These are phyloP conservation scores for Venustampulla echinocandica DNA, from an alignment of 495 filamentous ascomycete genomes.

Conservation along the genomic window DNA sequence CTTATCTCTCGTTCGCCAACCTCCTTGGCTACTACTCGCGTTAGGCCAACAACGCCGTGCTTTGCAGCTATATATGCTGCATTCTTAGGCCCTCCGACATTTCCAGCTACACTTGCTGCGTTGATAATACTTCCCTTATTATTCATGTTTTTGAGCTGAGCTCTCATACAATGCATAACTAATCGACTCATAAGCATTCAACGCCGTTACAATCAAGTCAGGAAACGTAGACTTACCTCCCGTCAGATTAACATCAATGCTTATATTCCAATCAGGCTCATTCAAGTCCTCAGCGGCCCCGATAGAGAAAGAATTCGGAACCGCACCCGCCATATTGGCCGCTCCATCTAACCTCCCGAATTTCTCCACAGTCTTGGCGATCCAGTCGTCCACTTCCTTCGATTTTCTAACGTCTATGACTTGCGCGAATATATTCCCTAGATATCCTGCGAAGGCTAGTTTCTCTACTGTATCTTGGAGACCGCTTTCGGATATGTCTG, in stretches of 20 bases:
- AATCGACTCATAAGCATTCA: too few relatives aligned
- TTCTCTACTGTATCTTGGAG: slow-evolving; percentile 24
- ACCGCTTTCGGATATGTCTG: slow-evolving; percentile 36
- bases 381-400: slow-evolving; percentile 39
- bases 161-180: slow-evolving; percentile 48
- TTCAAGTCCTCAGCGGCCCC: slow-evolving; percentile 28
- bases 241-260: slow-evolving; percentile 35
- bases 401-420: slow-evolving; percentile 33
- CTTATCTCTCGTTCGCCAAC: slow-evolving; percentile 41
- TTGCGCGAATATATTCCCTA: slow-evolving; percentile 19
- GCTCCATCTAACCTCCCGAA: slow-evolving; percentile 42
- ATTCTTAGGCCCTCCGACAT: slow-evolving; percentile 21
- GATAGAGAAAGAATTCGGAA: slow-evolving; percentile 19
- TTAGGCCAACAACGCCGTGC: slow-evolving; percentile 42
- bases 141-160: slow-evolving; percentile 40
- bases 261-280: slow-evolving; percentile 33
- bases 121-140: slow-evolving; percentile 24
- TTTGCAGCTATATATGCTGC: slow-evolving; percentile 43
- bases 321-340: slow-evolving; percentile 41
- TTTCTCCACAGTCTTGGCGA: slow-evolving; percentile 30
- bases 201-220: too few relatives aligned
- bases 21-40: slow-evolving; percentile 45
- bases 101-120: slow-evolving; percentile 4
- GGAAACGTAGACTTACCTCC: too few relatives aligned
- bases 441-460: slow-evolving; percentile 10